A percentile compares a stretch with the other conserved stretches of the same genome.
These are phyloP conservation scores for Tetraselmis striata DNA, from an alignment of 139 green algal species.

Conservation along the genomic window DNA sequence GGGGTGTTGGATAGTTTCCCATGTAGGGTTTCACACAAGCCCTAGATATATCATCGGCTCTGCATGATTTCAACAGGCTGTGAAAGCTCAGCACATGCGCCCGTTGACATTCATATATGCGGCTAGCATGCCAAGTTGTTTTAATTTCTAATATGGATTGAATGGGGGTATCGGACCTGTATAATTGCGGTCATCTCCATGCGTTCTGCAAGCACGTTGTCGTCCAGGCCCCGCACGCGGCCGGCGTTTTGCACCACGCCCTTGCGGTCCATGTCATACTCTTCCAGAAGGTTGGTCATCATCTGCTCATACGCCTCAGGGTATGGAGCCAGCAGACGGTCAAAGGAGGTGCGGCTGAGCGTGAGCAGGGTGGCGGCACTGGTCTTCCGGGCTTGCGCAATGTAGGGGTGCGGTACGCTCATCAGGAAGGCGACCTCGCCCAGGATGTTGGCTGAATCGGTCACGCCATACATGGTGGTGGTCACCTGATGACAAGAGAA, in stretches of 20 bases:
- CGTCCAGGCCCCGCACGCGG: not conserved
- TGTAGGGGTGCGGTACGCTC: constrained; percentile 24
- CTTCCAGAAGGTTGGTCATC: constrained; percentile 23
- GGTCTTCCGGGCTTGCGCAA: constrained; percentile 6
- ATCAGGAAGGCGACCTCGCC: constrained; percentile 36
- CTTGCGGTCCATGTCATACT: constrained; percentile 23
- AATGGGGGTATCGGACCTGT: too few relatives aligned
- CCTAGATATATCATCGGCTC: too few relatives aligned
- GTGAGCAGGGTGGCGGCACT: constrained; percentile 27
- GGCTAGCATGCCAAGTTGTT: too few relatives aligned
- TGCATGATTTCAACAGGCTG: too few relatives aligned
- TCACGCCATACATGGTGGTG: not conserved
- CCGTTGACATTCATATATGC: too few relatives aligned
- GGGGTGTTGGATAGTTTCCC: too few relatives aligned
- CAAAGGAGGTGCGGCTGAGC: constrained; percentile 24
- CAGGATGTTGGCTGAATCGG: not conserved
- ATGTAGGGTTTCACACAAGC: too few relatives aligned
- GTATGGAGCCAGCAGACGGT: constrained; percentile 24
- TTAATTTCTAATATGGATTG: too few relatives aligned
- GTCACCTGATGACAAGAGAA: too few relatives aligned
- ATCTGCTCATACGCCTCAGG: constrained; percentile 36
- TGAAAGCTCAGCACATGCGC: too few relatives aligned
- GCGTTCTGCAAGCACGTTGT: not conserved
- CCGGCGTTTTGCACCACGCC: not conserved
- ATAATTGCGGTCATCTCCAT: not conserved